Conservation (phyloP, 2,329 filamentous ascomycete species). For the Aureobasidium sp. region DNA sequence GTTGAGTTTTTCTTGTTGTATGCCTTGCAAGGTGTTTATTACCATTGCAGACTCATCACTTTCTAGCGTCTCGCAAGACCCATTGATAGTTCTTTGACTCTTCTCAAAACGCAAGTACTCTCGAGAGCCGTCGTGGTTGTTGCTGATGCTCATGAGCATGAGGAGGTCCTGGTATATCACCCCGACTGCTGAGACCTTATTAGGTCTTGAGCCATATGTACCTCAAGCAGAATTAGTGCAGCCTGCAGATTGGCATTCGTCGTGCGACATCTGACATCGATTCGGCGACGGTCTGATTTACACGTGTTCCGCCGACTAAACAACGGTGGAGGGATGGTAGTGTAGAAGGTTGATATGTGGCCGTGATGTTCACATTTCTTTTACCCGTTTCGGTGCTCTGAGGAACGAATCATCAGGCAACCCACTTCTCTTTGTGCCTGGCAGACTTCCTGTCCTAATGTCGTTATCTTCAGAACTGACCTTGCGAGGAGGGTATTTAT, state of each 20-base stretch:
- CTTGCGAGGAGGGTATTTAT: slow-evolving; percentile 80
- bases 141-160: background rate
- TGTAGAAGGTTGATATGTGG: background rate
- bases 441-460: slow-evolving; percentile 80
- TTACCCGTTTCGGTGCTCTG: slow-evolving; percentile 48
- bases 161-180: background rate
- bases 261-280: background rate
- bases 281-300: background rate
- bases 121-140: background rate
- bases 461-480: slow-evolving; percentile 96
- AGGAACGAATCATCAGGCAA: slow-evolving; percentile 74
- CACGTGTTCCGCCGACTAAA: background rate
- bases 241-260: background rate
- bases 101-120: background rate
- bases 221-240: background rate
- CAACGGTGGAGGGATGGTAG: background rate
- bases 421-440: slow-evolving; percentile 84
- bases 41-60: background rate
- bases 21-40: background rate
- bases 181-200: background rate
- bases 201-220: background rate
- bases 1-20: background rate
- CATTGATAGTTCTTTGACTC: background rate
- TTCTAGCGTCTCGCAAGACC: background rate
- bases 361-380: slow-evolving; percentile 33